Evolutionary conservation across 2,329 filamentous ascomycete genomes (phyloP), one percentile per base, ranked within the genome.

Genomic region (Cladosporium oxysporum): DNA sequence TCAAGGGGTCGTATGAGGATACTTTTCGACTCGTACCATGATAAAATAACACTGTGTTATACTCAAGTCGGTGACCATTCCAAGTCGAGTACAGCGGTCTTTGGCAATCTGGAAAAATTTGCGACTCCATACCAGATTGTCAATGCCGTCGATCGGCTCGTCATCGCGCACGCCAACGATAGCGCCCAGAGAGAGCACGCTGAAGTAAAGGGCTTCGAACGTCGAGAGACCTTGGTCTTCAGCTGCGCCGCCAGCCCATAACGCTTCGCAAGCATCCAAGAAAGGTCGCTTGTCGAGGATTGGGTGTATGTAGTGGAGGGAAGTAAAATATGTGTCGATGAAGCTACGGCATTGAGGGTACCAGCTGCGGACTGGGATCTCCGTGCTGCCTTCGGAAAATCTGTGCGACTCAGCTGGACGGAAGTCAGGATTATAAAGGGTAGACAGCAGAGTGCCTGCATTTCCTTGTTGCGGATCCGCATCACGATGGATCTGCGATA

Each of bases 21-120:
- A 8, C 7, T n/a, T 6, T 8, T 31, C 29, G 50, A 4, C 1
- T 53, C 28, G 2, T 53, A 53, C 50, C 50, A 53, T 29, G 50
- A 53, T 53, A 16, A 53, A 53, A n/a, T 53, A 53, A n/a, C 50
- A 53, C 50, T 53, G 50, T 18, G 50, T 53, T 29, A 53, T 53
- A 14, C 26, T 29, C 50, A 53, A 28, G n/a, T 53, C 50, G 23
- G 50, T 53, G 28, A 53, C 26, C 50, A 53, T 53, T 2, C 50
- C 50, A 53, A 53, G 50, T 10, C 50, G 50, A 53, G 50, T 29
- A n/a, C 50, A 53, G 28, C 23, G 50, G 7, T 53, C 26, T 29
- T 53, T 53, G 26, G 50, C 50, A 16, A 53, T 53, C 50, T 53
- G 50, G 23, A 53, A 53, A 28, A 53, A 53, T 11, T 31, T 29